These are phyloP conservation scores for Tuber calosporum DNA, from an alignment of 495 filamentous ascomycete genomes.

Conservation along the genomic window DNA sequence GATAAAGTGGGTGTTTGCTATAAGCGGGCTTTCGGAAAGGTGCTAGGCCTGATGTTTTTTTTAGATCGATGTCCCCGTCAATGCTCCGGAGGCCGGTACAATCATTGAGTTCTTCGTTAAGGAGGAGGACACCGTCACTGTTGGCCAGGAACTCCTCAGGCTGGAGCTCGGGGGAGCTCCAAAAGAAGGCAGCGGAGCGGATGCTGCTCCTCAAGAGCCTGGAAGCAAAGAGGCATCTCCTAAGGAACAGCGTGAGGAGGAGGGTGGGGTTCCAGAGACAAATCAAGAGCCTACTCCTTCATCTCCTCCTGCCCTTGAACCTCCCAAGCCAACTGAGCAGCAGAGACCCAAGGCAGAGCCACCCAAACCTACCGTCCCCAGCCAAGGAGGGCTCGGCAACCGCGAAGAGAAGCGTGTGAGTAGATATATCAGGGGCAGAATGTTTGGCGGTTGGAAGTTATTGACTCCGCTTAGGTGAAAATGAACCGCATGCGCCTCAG, in stretches of 20 bases:
- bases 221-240: slow-evolving; percentile 43
- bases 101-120: slow-evolving; percentile 84
- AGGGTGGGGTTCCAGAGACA: slow-evolving; percentile 44
- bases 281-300: slow-evolving; percentile 31
- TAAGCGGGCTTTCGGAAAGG: not conserved
- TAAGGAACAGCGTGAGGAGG: slow-evolving; percentile 46
- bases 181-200: slow-evolving; percentile 50
- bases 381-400: slow-evolving; percentile 52
- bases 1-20: slow-evolving; percentile 67
- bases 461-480: slow-evolving; percentile 61
- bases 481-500: slow-evolving; percentile 99
- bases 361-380: slow-evolving; percentile 30
- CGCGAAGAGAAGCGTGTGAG: slow-evolving; percentile 84
- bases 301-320: slow-evolving; percentile 33
- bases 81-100: slow-evolving; percentile 82
- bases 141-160: slow-evolving; percentile 84
- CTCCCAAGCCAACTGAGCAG: slow-evolving; percentile 48
- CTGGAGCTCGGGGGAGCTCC: slow-evolving; percentile 69
- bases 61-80: slow-evolving; percentile 91
- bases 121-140: slow-evolving; percentile 91
- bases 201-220: slow-evolving; percentile 44
- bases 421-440: slow-evolving; percentile 15
- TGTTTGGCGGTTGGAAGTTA: slow-evolving; percentile 11
- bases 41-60: slow-evolving; percentile 15
- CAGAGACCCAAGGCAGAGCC: slow-evolving; percentile 44